Conservation (phyloP, 108 stramenopile species). For the Bacterosira constricta region DNA sequence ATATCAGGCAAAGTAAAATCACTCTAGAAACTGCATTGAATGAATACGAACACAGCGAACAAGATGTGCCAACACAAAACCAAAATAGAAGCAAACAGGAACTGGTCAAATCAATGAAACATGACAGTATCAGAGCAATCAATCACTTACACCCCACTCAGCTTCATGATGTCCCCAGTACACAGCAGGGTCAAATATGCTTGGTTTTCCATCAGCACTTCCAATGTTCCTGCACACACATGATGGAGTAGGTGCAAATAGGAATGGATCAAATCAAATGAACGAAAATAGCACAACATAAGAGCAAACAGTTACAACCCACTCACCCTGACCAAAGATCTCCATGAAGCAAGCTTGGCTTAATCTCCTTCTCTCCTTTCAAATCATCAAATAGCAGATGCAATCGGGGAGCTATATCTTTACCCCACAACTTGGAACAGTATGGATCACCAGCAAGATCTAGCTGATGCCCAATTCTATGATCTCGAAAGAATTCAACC, state of each 20-base stretch:
- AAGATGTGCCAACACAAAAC: background rate
- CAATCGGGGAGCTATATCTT: conserved; percentile 46
- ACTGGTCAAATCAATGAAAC: background rate
- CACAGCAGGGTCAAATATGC: conserved; percentile 56
- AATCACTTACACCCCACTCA: conserved; percentile 53
- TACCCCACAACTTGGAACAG: conserved; percentile 40
- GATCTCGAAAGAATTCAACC: conserved; percentile 48
- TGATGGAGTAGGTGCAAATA: too few relatives aligned
- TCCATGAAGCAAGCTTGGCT: conserved; percentile 56
- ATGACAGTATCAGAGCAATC: background rate
- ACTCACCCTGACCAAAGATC: conserved; percentile 68
- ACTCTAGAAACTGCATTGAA: too few relatives aligned
- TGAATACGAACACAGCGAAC: background rate
- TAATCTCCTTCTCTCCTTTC: conserved; percentile 41
- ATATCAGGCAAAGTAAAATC: too few relatives aligned
- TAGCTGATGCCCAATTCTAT: conserved; percentile 52
- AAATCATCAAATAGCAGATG: conserved; percentile 49
- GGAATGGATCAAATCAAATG: too few relatives aligned
- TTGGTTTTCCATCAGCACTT: conserved; percentile 51
- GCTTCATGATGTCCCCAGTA: conserved; percentile 63
- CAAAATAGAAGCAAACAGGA: background rate
- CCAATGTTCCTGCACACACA: too few relatives aligned
- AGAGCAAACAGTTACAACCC: too few relatives aligned
- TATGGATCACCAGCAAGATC: conserved; percentile 52
- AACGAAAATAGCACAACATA: too few relatives aligned